These are phyloP conservation scores for Fusarium sp. DNA, from an alignment of 2,329 filamentous ascomycete genomes.

Conservation along the genomic window DNA sequence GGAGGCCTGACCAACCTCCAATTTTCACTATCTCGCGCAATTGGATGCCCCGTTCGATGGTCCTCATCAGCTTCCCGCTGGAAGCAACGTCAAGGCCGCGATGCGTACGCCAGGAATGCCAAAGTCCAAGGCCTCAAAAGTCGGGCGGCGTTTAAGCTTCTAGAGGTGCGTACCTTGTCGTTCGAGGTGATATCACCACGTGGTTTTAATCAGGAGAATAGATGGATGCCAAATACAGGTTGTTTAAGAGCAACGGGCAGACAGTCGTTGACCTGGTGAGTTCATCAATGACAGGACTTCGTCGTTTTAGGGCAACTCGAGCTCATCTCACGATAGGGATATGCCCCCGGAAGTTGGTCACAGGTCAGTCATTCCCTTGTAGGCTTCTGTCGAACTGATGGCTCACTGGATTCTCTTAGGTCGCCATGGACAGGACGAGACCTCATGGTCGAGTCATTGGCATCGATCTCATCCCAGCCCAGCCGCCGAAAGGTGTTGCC, in stretches of 20 bases:
- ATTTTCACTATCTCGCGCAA: not conserved
- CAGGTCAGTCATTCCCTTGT: slow-evolving; percentile 58
- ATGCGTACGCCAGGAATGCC: slow-evolving; percentile 79
- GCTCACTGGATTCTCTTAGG: slow-evolving; percentile 58
- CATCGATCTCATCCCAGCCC: slow-evolving; percentile 92
- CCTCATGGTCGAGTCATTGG: slow-evolving; percentile 85
- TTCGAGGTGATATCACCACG: too few relatives aligned
- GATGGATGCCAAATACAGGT: slow-evolving; percentile 83
- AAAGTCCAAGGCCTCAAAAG: slow-evolving; percentile 85
- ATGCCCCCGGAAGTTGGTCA: slow-evolving; percentile 79
- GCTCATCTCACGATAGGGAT: slow-evolving; percentile 65
- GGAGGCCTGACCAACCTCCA: not conserved
- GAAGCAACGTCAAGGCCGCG: slow-evolving; percentile 81
- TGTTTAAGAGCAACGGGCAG: slow-evolving; percentile 79
- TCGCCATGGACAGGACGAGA: slow-evolving; percentile 81
- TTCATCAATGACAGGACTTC: slow-evolving; percentile 3
- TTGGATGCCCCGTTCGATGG: slow-evolving; percentile 16
- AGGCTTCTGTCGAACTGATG: not conserved
- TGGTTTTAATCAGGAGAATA: slow-evolving; percentile 52
- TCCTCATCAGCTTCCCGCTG: slow-evolving; percentile 77
- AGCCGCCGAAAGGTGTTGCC: slow-evolving; percentile 90
- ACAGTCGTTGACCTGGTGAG: slow-evolving; percentile 89
- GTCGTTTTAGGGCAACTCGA: not conserved
- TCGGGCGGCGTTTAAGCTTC: slow-evolving; percentile 90
- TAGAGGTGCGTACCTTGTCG: slow-evolving; percentile 69